A percentile compares a stretch with the other conserved stretches of the same genome.
phyloP scores from a whole-genome alignment of 2,329 filamentous ascomycete species.

The Aspergillus neoniger region DNA sequence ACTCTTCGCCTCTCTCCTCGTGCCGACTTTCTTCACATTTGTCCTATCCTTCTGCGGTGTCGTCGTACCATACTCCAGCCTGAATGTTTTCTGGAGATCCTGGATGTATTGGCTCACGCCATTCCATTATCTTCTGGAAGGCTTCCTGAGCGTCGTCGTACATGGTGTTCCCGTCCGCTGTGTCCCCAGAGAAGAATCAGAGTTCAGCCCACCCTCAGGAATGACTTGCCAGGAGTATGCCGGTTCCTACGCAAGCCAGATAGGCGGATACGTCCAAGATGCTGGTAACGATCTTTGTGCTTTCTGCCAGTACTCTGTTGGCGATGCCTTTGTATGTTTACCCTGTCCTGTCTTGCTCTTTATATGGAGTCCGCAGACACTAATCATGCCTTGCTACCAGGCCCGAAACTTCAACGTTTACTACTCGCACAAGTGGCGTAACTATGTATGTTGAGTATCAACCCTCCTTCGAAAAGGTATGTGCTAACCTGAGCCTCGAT shows the following conservation, averaged over 20 bases:
- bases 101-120: conserved; percentile 70
- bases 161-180: conserved; percentile 60
- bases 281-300: conserved; percentile 61
- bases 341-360: too few relatives aligned
- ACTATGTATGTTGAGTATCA: conserved; percentile 52
- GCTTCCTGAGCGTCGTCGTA: conserved; percentile 58
- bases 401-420: conserved; percentile 59
- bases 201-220: conserved; percentile 61
- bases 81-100: conserved; percentile 66
- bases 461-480: too few relatives aligned
- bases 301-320: conserved; percentile 64
- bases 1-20: conserved; percentile 64
- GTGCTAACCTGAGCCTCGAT: not conserved
- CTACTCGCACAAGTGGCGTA: conserved; percentile 63
- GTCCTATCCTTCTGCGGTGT: conserved; percentile 75
- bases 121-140: conserved; percentile 67
- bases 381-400: conserved; percentile 15
- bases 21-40: conserved; percentile 70
- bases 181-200: conserved; percentile 58
- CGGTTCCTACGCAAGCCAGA: conserved; percentile 52
- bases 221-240: conserved; percentile 64
- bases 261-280: conserved; percentile 63
- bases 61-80: conserved; percentile 64
- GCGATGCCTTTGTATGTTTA: conserved; percentile 59
- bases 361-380: not conserved